These are phyloP conservation scores for Aspergillus fischeri DNA, from an alignment of 2,329 filamentous ascomycete species.

Conservation along the genomic window DNA sequence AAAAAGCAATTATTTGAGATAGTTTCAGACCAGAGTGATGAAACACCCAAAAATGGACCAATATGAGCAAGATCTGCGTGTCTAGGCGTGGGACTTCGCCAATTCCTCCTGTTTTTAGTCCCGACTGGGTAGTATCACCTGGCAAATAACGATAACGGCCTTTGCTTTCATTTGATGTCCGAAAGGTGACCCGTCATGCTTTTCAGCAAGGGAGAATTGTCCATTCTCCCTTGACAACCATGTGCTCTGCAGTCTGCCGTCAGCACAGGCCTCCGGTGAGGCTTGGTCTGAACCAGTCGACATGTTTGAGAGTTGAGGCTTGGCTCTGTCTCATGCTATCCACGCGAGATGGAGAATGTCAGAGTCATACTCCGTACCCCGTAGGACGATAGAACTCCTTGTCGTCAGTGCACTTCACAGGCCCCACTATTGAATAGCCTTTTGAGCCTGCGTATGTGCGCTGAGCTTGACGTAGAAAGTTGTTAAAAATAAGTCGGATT, in stretches of 20 bases:
- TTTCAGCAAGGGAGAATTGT: background rate
- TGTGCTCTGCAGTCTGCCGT: background rate
- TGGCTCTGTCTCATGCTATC: background rate
- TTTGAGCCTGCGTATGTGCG: background rate
- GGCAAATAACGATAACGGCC: background rate
- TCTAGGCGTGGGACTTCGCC: background rate
- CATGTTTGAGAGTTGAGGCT: background rate
- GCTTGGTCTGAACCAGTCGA: background rate
- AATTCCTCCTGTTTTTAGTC: background rate
- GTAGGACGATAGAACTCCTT: background rate
- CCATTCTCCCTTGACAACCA: background rate
- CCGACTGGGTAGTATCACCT: background rate
- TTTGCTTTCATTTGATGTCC: background rate
- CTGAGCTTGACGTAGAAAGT: background rate
- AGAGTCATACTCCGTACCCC: no score
- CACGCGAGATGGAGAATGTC: background rate
- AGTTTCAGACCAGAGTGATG: background rate
- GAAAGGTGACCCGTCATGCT: background rate
- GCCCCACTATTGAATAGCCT: background rate
- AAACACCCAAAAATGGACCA: background rate
- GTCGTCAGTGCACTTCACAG: background rate
- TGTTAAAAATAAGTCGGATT: background rate
- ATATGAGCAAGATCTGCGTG: background rate
- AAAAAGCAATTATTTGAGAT: background rate
- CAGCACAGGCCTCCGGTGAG: background rate